A percentile compares a stretch with the other conserved stretches of the same genome.
Evolutionary conservation across 495 filamentous ascomycete species (phyloP).

Genomic region (Ramalina intermedia): DNA sequence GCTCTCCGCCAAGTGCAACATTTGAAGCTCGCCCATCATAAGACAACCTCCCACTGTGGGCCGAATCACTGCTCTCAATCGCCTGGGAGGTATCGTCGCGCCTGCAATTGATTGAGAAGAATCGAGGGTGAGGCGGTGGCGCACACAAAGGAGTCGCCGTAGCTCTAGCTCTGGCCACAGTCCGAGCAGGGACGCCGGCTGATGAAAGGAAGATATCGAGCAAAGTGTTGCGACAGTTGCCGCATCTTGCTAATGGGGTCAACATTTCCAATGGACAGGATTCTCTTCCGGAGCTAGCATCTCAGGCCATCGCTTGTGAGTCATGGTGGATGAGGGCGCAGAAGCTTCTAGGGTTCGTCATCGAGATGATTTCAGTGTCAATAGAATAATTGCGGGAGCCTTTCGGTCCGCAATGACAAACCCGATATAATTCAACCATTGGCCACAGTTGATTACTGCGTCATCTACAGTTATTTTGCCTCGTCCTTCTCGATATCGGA

Average conservation of each 20-base stretch:
- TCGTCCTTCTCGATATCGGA: not conserved
- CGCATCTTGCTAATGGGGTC: not conserved
- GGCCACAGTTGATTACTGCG: not conserved
- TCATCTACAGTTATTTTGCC: not conserved
- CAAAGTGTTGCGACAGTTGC: slow-evolving; percentile 8
- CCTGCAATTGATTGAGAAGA: too few relatives aligned
- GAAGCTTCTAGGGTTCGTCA: not conserved
- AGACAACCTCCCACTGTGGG: not conserved
- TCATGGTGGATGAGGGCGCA: not conserved
- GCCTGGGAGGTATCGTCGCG: not conserved
- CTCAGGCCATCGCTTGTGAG: not conserved
- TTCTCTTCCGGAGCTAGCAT: not conserved
- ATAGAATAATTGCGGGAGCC: not conserved
- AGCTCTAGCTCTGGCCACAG: not conserved
- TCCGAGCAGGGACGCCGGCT: slow-evolving; percentile 1
- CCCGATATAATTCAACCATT: not conserved
- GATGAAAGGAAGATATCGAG: slow-evolving; percentile 5
- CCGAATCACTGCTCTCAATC: not conserved
- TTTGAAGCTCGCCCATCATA: too few relatives aligned
- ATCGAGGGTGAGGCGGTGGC: not conserved
- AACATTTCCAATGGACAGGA: not conserved
- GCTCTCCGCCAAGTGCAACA: too few relatives aligned
- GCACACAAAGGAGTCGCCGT: not conserved
- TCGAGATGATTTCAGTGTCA: too few relatives aligned
- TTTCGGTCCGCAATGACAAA: not conserved